These are phyloP conservation scores for Leccinum insigne DNA, from an alignment of 1,284 basidiomycete genomes.

Conservation along the genomic window DNA sequence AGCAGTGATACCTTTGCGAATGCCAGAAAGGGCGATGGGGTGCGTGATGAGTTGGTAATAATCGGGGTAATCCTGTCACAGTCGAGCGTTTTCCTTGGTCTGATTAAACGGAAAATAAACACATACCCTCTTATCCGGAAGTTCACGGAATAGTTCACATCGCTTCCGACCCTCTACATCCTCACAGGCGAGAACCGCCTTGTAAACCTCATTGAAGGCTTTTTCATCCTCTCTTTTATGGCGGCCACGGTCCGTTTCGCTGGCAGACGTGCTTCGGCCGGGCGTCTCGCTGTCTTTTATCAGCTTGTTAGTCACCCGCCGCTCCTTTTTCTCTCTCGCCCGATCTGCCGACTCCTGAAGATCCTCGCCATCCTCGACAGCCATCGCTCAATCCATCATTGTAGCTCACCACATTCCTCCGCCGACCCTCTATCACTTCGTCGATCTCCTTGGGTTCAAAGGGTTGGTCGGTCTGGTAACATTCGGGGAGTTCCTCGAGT, in stretches of 20 bases:
- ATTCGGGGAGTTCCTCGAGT: slow-evolving; percentile 90
- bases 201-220: slow-evolving; percentile 79
- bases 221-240: slow-evolving; percentile 79
- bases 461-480: slow-evolving; percentile 86
- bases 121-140: slow-evolving; percentile 69
- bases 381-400: slow-evolving; percentile 90
- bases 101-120: neutral
- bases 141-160: slow-evolving; percentile 82
- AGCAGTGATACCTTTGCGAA: slow-evolving; percentile 81
- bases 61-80: slow-evolving; percentile 80
- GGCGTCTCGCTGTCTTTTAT: slow-evolving; percentile 54
- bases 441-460: slow-evolving; percentile 70
- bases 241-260: slow-evolving; percentile 59
- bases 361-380: slow-evolving; percentile 88
- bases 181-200: slow-evolving; percentile 75
- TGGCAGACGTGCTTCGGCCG: slow-evolving; percentile 58
- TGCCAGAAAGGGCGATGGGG: slow-evolving; percentile 88
- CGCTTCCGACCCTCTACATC: slow-evolving; percentile 76
- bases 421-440: slow-evolving; percentile 75
- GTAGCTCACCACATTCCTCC: slow-evolving; percentile 86
- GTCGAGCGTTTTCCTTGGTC: neutral
- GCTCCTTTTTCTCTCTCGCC: slow-evolving; percentile 60
- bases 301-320: slow-evolving; percentile 53
- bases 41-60: slow-evolving; percentile 80
- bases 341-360: slow-evolving; percentile 73